Evolutionary conservation across 768 basidiomycete genomes (phyloP).

Genomic region (Russula sp.): DNA sequence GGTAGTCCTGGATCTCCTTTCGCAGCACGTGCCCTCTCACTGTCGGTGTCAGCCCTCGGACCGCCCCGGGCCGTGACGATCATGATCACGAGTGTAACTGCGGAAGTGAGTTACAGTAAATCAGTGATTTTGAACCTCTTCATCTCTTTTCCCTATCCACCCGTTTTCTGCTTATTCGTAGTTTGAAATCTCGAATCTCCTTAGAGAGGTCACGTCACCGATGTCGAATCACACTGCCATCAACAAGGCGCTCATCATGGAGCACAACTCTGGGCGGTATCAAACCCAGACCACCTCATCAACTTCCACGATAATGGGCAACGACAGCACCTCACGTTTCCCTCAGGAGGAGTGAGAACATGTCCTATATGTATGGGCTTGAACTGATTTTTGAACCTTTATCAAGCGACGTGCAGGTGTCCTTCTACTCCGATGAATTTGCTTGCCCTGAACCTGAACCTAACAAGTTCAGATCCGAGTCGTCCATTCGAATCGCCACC

Average conservation of each 20-base stretch:
- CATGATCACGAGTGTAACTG: too few species aligned
- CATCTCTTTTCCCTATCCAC: neutral
- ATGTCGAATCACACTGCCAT: neutral
- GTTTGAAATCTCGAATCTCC: neutral
- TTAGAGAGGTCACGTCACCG: too few species aligned
- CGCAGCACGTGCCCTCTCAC: too few species aligned
- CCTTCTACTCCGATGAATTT: neutral
- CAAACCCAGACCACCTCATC: neutral
- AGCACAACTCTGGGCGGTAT: neutral
- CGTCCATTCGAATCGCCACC: neutral
- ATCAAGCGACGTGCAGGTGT: neutral
- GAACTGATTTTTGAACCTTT: neutral
- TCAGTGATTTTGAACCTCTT: too few species aligned
- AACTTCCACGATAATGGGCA: neutral
- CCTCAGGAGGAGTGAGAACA: neutral
- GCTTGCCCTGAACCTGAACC: neutral
- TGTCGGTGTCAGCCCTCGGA: too few species aligned
- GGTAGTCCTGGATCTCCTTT: too few species aligned
- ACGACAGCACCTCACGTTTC: neutral
- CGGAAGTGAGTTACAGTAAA: too few species aligned
- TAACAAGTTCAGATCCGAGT: neutral
- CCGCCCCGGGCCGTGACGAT: too few species aligned
- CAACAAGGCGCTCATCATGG: constrained; percentile 1
- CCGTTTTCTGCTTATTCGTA: too few species aligned
- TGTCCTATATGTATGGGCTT: neutral